These are phyloP conservation scores for Gymnopilus dilepis DNA, from an alignment of 768 basidiomycete species.

Conservation along the genomic window DNA sequence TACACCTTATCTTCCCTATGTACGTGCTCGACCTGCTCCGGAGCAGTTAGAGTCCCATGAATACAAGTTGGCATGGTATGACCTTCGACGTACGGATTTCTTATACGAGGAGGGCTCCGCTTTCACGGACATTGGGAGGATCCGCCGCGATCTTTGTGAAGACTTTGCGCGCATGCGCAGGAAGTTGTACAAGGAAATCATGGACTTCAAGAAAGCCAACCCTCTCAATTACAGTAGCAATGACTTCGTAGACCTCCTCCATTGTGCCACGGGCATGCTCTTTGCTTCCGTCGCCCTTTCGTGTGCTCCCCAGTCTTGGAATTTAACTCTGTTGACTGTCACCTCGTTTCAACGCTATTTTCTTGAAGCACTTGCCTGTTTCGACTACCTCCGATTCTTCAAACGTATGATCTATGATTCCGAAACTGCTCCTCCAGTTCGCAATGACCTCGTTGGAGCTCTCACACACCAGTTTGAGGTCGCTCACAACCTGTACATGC, in stretches of 20 bases:
- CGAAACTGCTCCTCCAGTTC: not conserved
- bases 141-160: not conserved
- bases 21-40: not conserved
- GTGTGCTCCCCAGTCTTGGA: not conserved
- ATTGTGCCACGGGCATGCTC: not conserved
- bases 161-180: not conserved
- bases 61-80: not conserved
- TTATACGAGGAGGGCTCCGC: not conserved
- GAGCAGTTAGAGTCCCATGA: not conserved
- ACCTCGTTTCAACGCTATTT: conserved; percentile 9
- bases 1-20: not conserved
- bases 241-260: not conserved
- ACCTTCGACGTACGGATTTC: not conserved
- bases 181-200: not conserved
- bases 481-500: not conserved
- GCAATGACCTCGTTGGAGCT: not conserved
- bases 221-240: not conserved
- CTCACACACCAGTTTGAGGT: conserved; percentile 1
- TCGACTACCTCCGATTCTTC: not conserved
- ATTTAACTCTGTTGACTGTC: conserved; percentile 4
- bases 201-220: not conserved
- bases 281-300: not conserved
- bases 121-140: not conserved
- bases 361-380: conserved; percentile 4
- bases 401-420: not conserved